Percentiles rank a stretch among this genome's conserved stretches.
Evolutionary conservation across 371 early-diverging fungal genomes (phyloP).

Genomic region (Gilbertella persicaria): DNA sequence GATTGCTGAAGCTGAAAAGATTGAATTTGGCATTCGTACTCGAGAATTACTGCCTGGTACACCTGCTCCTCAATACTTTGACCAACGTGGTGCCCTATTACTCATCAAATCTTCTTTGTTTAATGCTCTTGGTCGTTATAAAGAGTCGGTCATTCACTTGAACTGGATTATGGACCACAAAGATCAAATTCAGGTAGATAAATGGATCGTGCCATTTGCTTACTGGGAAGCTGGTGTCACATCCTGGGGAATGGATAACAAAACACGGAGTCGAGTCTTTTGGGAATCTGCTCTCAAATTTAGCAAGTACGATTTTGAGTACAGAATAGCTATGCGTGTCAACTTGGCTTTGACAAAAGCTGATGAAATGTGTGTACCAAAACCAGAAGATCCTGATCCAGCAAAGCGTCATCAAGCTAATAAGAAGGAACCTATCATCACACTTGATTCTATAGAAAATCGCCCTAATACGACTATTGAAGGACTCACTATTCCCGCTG

Average conservation of each 20-base stretch:
- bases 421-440: conserved; percentile 17
- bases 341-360: conserved; percentile 47
- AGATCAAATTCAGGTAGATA: conserved; percentile 48
- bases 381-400: conserved; percentile 20
- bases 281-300: conserved; percentile 47
- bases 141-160: conserved; percentile 47
- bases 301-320: conserved; percentile 53
- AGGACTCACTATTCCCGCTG: background rate
- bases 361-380: conserved; percentile 40
- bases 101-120: conserved; percentile 43
- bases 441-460: conserved; percentile 23
- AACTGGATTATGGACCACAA: conserved; percentile 66
- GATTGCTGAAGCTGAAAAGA: conserved; percentile 46
- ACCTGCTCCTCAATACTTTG: conserved; percentile 46
- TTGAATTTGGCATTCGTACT: conserved; percentile 46
- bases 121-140: conserved; percentile 41
- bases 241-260: conserved; percentile 50
- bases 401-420: conserved; percentile 13
- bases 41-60: conserved; percentile 46
- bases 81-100: conserved; percentile 46
- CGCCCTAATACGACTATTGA: conserved; percentile 10
- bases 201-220: conserved; percentile 64
- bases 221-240: conserved; percentile 59
- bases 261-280: conserved; percentile 35
- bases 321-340: conserved; percentile 44